Percentiles rank a stretch among this genome's conserved stretches.
Conservation (phyloP, 1,284 basidiomycete species). For the Ceratobasidium theobromae region DNA sequence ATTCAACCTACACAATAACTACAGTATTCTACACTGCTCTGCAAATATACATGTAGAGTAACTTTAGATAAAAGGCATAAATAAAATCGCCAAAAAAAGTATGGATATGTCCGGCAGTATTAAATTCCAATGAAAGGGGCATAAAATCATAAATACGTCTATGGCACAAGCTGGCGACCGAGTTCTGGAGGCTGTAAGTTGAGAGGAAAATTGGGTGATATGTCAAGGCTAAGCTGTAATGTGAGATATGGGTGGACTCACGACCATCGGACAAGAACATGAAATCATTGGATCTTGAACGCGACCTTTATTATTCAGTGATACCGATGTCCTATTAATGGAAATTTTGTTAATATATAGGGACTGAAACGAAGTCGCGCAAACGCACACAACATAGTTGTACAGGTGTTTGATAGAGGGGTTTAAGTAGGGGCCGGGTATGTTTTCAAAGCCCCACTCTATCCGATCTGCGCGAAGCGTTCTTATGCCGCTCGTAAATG, state of each 20-base stretch:
- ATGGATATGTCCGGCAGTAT: too few species aligned
- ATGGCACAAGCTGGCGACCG: not conserved
- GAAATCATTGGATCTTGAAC: constrained; percentile 2
- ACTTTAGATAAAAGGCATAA: too few species aligned
- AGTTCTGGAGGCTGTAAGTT: not conserved
- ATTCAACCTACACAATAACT: not conserved
- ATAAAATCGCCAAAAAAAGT: too few species aligned
- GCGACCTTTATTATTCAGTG: not conserved
- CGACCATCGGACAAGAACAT: not conserved
- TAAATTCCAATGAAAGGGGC: too few species aligned
- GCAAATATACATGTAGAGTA: too few species aligned
- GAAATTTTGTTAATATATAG: not conserved
- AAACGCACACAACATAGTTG: not conserved
- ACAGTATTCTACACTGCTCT: too few species aligned
- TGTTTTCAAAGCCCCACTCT: too few species aligned
- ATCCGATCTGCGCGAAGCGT: too few species aligned
- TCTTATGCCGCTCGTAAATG: not conserved
- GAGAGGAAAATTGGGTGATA: too few species aligned
- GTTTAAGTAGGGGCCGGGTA: not conserved
- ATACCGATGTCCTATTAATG: not conserved
- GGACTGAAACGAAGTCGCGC: not conserved
- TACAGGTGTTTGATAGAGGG: constrained; percentile 3
- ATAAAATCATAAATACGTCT: too few species aligned
- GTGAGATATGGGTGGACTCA: not conserved
- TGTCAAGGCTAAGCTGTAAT: not conserved